phyloP scores from a whole-genome alignment of 2,329 filamentous ascomycete genomes.

The Clonostachys byssicola region DNA sequence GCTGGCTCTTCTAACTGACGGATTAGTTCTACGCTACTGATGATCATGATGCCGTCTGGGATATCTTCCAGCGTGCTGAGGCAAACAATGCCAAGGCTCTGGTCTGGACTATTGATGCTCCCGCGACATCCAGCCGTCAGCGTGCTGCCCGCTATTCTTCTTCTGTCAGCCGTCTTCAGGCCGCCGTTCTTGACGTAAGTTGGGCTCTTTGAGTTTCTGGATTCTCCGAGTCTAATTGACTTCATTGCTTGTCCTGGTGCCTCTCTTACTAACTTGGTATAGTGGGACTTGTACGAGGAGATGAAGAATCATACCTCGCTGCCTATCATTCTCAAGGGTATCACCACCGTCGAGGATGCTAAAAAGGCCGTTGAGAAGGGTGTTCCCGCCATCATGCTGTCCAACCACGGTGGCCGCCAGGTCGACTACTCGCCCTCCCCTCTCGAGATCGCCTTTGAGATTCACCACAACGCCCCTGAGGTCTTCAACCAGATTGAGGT shows the following conservation, averaged over 20 bases:
- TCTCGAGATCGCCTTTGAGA: conserved; percentile 42
- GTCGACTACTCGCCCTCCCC: conserved; percentile 29
- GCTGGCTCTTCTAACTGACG: too few relatives aligned
- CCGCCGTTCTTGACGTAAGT: too few relatives aligned
- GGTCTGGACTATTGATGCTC: conserved; percentile 32
- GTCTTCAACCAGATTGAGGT: conserved; percentile 58
- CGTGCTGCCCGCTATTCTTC: conserved; percentile 34
- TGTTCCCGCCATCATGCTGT: conserved; percentile 64
- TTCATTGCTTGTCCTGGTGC: neutral
- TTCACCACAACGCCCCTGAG: conserved; percentile 56
- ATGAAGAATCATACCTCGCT: conserved; percentile 41
- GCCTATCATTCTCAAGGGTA: conserved; percentile 25
- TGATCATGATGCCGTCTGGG: conserved; percentile 24
- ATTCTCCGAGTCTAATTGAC: conserved; percentile 21
- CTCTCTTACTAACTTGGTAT: too few relatives aligned
- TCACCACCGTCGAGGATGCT: conserved; percentile 20
- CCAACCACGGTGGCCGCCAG: conserved; percentile 65
- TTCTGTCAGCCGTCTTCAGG: neutral
- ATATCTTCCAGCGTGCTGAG: conserved; percentile 22
- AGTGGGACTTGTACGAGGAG: conserved; percentile 13
- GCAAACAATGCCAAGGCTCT: conserved; percentile 26
- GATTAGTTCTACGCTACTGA: neutral
- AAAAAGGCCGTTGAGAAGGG: conserved; percentile 48
- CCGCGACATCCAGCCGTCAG: conserved; percentile 31
- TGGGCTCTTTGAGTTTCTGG: too few relatives aligned